Evolutionary conservation across 2,329 filamentous ascomycete genomes (phyloP), one percentile per base, ranked within the genome.

Genomic region (Fusarium transvaalense): DNA sequence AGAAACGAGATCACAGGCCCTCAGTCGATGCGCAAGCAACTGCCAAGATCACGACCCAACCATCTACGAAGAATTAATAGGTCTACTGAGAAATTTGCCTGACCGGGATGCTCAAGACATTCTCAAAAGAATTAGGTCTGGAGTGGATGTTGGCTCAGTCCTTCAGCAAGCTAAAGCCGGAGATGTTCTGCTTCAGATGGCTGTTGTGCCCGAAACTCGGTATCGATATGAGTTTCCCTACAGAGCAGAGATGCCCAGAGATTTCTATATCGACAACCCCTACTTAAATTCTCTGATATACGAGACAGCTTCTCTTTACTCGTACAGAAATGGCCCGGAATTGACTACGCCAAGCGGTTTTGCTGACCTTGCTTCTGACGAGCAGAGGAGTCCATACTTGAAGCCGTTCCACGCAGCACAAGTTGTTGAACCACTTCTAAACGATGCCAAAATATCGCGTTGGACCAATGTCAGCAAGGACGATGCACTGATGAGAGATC

Each of bases 181-280:
- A 10, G 76, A 81, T 56, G 31, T 79, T 6, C 63, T 82, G 5
- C 61, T 82, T 6, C 79, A 82, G 56, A 75, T 81, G 54, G 71
- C 77, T 1, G 64, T 82, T 4, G 60, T 69, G 0, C 79, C 81
- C 6, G 80, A 83, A 62, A 74, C 78, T 2, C 71, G 78, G 2
- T 75, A 76, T 21, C 79, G 79, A 39, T 82, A 80, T 41, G 76
- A 78, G 43, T 81, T 83, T 35, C 81, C 80, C 0, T 81, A 80
- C 43, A 39, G 50, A 6, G 17, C 64, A 1, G 50, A 70, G 8
- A 75, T 77, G 71, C 75, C 72, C 0, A 48, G 35, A 6, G 43
- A 45, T 4, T 51, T 52, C 17, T 27, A 58, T 19, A 17, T 39
- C 2, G 34, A 74, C 25, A 78, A 74, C 19, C 71, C 72, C 0